These are phyloP conservation scores for Candida tammaniensis DNA, from an alignment of 805 yeast genomes.

Conservation along the genomic window DNA sequence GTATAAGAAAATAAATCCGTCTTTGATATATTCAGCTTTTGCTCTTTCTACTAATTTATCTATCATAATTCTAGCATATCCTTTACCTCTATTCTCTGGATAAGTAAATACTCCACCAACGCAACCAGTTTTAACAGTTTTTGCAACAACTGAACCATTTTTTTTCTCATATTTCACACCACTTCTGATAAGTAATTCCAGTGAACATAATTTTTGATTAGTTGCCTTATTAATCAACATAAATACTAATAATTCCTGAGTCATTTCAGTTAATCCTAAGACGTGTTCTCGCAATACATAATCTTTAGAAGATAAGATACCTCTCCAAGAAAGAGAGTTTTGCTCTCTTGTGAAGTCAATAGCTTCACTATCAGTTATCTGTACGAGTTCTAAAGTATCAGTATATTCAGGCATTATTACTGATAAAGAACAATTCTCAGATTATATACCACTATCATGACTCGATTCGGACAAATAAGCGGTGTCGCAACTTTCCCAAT, in stretches of 20 bases:
- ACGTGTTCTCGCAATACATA: constrained; percentile 33
- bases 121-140: constrained; percentile 25
- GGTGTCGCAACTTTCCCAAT: no score
- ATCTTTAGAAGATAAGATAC: constrained; percentile 28
- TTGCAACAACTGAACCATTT: constrained; percentile 6
- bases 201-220: constrained; percentile 26
- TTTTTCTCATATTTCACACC: constrained; percentile 22
- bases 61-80: constrained; percentile 38
- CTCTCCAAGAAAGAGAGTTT: constrained; percentile 36
- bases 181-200: constrained; percentile 33
- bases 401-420: constrained; percentile 1
- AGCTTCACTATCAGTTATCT: constrained; percentile 18
- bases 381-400: constrained; percentile 5
- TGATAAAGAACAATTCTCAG: no score
- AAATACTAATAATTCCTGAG: constrained; percentile 18
- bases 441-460: no score
- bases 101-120: constrained; percentile 43
- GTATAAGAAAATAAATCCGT: constrained; percentile 37
- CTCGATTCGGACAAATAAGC: no score
- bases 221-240: constrained; percentile 19
- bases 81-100: constrained; percentile 34
- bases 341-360: constrained; percentile 33
- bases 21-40: constrained; percentile 22
- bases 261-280: constrained; percentile 20
- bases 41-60: constrained; percentile 30